Base-by-base conservation (phyloP, 2,329 filamentous ascomycete species). In the Penicillium aurantiogriseum region DNA sequence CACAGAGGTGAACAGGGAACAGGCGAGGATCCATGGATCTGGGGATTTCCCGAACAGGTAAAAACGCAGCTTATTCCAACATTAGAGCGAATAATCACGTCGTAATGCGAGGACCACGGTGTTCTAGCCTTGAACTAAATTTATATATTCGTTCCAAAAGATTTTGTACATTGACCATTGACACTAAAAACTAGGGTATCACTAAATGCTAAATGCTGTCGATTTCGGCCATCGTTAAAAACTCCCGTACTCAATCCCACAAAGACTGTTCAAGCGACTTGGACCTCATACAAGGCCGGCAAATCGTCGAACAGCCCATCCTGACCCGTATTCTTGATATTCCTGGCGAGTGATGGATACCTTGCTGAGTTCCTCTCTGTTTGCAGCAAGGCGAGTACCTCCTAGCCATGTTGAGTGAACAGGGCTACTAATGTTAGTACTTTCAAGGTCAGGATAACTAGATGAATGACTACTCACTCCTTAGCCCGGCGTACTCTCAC, bases 381-480 rank as follows among this genome's bases (percentile, higher is more conserved):
- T 87, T 50, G 78, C 84, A 0, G 91, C 91, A 55, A 97, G 79
- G 57, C 86, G 83, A 23, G 89, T 89, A n/a, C 88, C 93, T 17
- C 94, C 94, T 13, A 86, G 77, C 93, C 93, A 99, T 0, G 89
- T 91, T 62, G 87, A 90, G 25, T 85, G 87, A 63, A 96, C 81
- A 0, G 93, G 90, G 68, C 78, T 80, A 56, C 57, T 63, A 39
- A 42, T 38, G 19, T 59, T 27, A 49, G 59, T 65, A 65, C 51
- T 36, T n/a, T 46, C 25, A 19, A 43, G 21, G 46, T 36, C 29
- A 27, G 4, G 50, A 35, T 25, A 29, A 21, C 9, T 6, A n/a
- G 43, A 42, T 19, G 19, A 4, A 25, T 42, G 33, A 2, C 27
- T 58, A 74, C 78, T 71, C 69, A 81, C 78, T 96, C 84, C 17